Evolutionary conservation across 1,284 basidiomycete genomes (phyloP).

Genomic region (Cerrena zonata): DNA sequence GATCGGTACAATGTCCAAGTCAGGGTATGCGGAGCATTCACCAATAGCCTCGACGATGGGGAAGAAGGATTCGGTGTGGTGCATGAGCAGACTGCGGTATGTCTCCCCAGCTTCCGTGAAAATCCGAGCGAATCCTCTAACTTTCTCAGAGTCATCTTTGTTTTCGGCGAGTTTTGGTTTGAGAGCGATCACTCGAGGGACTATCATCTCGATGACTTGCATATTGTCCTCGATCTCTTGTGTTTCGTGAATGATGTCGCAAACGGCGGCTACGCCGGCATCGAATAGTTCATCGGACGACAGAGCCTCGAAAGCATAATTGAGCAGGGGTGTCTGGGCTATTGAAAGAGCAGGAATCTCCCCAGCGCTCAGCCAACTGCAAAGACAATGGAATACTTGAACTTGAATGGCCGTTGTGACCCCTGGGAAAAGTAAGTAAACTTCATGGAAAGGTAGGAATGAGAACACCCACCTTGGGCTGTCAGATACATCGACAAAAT

Average conservation of each 20-base stretch:
- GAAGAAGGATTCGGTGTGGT: conserved; percentile 85
- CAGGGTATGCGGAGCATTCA: conserved; percentile 88
- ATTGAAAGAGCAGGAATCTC: conserved; percentile 70
- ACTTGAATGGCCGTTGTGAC: conserved; percentile 78
- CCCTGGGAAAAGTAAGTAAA: conserved; percentile 45
- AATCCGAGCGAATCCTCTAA: conserved; percentile 86
- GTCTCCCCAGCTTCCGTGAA: conserved; percentile 96
- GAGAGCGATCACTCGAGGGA: conserved; percentile 76
- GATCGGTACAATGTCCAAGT: conserved; percentile 95
- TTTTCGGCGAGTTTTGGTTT: conserved; percentile 55
- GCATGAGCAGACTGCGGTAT: conserved; percentile 84
- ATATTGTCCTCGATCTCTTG: conserved; percentile 96
- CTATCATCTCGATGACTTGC: conserved; percentile 79
- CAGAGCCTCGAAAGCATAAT: conserved; percentile 79
- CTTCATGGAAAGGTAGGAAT: neutral
- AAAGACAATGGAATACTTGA: conserved; percentile 83
- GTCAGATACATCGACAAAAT: conserved; percentile 86
- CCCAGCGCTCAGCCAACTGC: conserved; percentile 85
- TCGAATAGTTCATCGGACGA: conserved; percentile 86
- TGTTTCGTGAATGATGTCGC: conserved; percentile 95
- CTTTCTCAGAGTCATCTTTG: conserved; percentile 79
- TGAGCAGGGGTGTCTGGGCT: conserved; percentile 78
- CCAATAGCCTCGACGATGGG: conserved; percentile 93
- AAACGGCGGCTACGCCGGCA: conserved; percentile 84
- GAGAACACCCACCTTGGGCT: conserved; percentile 64